Evolutionary conservation across 441 rosid genomes (phyloP), one percentile per base, ranked within the genome.

Genomic region (Pelargonium cotyledonis): DNA sequence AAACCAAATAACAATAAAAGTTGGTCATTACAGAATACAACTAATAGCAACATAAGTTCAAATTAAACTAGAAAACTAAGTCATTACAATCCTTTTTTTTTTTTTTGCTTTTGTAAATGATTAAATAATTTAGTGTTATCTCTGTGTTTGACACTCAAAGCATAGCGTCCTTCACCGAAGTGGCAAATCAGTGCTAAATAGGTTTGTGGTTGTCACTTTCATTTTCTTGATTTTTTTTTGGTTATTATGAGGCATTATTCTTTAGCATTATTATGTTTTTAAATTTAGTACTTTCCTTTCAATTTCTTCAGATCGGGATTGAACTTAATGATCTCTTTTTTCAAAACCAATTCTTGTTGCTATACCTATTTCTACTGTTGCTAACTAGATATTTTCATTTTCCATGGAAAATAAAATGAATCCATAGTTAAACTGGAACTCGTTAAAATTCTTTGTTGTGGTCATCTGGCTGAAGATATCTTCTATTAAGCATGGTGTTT

Each of bases 251-350:
- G 68, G 65, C 51, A 46, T 10, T 2, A 57, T 35, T 72, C 72
- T 8, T 67, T 65, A 49, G 35, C 61, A 60, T 65, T 62, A 68
- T n/a, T 11, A 15, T 67, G 51, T 63, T 29, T 19, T 53, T 26
- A 51, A 58, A 55, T 14, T 6, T 23, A 67, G 38, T 57, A 10
- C 16, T 60, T 23, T 47, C 76, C 41, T 63, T 57, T 40, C 57
- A 72, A 51, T 14, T 68, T 58, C 46, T 65, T 72, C 67, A 53
- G 51, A 72, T 68, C 43, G 63, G 38, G 69, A 63, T 31, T 55
- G 41, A 66, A 67, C 51, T 66, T 66, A n/a, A 9, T 49, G 53
- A 49, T 61, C 47, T 65, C 31, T 38, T 63, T 57, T 68, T 63
- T 53, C 51, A 18, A 70, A 63, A 4, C 38, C 31, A 16, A 7